Conservation (phyloP, 148 eudicot species). For the Spergularia bocconei region DNA sequence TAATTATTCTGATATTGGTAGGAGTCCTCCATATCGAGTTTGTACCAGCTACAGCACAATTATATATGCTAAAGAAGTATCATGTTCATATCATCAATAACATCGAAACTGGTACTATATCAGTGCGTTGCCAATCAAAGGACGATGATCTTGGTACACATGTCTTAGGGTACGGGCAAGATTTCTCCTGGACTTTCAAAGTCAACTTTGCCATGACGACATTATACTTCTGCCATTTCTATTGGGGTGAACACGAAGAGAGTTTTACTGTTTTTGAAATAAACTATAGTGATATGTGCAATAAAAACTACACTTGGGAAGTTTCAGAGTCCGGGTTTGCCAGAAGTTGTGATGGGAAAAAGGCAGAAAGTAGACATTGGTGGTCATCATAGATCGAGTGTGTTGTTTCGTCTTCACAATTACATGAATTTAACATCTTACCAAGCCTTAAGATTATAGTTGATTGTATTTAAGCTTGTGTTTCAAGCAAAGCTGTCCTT, state of each 20-base stretch:
- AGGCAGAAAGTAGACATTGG: not conserved
- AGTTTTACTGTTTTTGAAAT: conserved; percentile 13
- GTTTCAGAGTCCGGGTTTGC: not conserved
- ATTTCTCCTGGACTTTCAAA: not conserved
- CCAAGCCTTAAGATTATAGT: too few relatives aligned
- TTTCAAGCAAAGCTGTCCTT: too few relatives aligned
- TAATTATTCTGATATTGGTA: not conserved
- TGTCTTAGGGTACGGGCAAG: not conserved
- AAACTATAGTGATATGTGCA: not conserved
- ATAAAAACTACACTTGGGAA: not conserved
- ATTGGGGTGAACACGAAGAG: not conserved
- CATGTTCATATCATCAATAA: not conserved
- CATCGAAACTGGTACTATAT: not conserved
- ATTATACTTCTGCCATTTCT: conserved; percentile 14
- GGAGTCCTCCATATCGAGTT: not conserved
- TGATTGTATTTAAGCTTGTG: too few relatives aligned
- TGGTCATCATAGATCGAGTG: not conserved
- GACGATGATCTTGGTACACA: conserved; percentile 14
- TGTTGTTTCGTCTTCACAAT: not conserved
- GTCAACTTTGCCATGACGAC: not conserved
- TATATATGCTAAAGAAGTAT: not conserved
- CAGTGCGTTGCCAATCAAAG: conserved; percentile 16
- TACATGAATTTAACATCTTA: too few relatives aligned
- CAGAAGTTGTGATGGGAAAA: not conserved
- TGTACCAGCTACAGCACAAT: not conserved